Conservation (phyloP, 441 rosid species). For the Mallotus japonicus region DNA sequence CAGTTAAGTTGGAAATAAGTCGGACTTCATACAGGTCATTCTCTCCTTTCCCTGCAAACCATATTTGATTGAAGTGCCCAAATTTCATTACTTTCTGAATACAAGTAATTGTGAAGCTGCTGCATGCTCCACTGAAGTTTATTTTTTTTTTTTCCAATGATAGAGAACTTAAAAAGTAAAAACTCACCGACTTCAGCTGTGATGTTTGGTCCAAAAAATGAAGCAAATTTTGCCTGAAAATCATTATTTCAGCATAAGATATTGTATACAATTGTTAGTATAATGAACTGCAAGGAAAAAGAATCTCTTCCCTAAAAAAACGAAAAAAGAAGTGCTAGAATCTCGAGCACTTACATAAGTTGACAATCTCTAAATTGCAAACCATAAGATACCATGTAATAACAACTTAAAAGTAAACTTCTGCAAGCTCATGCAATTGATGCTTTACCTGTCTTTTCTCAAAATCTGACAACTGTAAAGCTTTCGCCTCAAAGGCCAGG, state of each 20-base stretch:
- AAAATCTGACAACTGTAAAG: conserved; percentile 69
- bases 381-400: background rate
- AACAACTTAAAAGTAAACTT: background rate
- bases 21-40: conserved; percentile 65
- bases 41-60: conserved; percentile 64
- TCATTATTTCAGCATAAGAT: conserved; percentile 3
- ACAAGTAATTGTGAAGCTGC: background rate
- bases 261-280: conserved; percentile 12
- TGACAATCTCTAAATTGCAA: background rate
- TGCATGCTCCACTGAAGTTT: background rate
- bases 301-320: background rate
- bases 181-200: conserved; percentile 79
- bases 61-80: conserved; percentile 2
- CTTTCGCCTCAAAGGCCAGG: conserved; percentile 78
- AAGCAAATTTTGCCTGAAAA: conserved; percentile 79
- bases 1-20: conserved; percentile 56
- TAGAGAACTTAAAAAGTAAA: background rate
- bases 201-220: conserved; percentile 89
- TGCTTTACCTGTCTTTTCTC: conserved; percentile 72
- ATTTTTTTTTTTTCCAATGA: too few relatives aligned
- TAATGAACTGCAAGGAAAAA: background rate
- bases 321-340: background rate
- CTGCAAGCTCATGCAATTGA: background rate
- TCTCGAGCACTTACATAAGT: background rate
- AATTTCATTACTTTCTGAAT: background rate